Conservation (phyloP, 805 yeast species). For the Candida pseudofarinosa region DNA sequence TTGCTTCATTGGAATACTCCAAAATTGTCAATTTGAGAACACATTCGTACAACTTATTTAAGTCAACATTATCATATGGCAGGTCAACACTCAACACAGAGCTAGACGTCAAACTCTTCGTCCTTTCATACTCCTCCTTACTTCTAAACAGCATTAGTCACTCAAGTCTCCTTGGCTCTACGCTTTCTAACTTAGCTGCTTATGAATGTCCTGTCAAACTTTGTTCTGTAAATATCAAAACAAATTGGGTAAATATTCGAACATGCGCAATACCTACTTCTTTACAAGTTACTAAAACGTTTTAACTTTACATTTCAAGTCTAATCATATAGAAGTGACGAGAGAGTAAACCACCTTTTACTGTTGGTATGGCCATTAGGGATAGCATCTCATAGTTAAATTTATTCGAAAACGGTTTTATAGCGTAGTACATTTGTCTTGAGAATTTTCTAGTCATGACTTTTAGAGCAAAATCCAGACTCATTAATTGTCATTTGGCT, state of each 20-base stretch:
- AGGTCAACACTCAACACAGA: conserved; percentile 15
- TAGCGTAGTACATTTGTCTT: too few relatives aligned
- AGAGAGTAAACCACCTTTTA: too few relatives aligned
- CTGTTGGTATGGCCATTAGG: too few relatives aligned
- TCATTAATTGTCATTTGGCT: too few relatives aligned
- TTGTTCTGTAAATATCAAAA: not conserved
- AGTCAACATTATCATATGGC: conserved; percentile 17
- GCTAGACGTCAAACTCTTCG: conserved; percentile 24
- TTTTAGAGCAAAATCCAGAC: too few relatives aligned
- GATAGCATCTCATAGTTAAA: too few relatives aligned
- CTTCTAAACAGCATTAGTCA: conserved; percentile 8
- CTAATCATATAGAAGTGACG: not conserved
- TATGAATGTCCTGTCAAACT: not conserved
- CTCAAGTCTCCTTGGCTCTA: not conserved
- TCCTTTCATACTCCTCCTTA: conserved; percentile 10
- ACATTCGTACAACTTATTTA: conserved; percentile 42
- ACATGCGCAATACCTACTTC: not conserved
- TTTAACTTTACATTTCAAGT: not conserved
- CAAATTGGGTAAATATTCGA: not conserved
- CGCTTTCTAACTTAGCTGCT: not conserved
- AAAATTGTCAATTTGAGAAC: conserved; percentile 53
- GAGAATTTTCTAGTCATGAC: too few relatives aligned
- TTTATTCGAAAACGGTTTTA: too few relatives aligned
- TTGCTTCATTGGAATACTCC: conserved; percentile 61
- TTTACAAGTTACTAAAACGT: not conserved